Conservation (phyloP, 805 yeast genomes). For the Lipomyces mesembrius region DNA sequence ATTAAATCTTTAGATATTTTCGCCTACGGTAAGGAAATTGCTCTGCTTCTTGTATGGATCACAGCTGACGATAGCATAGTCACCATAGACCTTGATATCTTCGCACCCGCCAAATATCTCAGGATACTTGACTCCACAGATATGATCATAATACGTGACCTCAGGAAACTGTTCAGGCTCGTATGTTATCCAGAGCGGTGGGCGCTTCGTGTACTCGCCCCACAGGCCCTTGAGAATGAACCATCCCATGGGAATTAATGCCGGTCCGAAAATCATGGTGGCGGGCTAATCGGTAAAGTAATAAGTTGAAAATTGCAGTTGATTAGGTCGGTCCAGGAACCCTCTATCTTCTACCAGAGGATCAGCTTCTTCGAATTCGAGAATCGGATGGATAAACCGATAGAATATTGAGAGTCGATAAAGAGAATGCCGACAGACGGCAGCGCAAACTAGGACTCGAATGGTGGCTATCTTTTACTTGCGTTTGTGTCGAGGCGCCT, state of each 20-base stretch:
- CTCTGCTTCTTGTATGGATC: conserved; percentile 36
- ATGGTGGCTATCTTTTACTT: not conserved
- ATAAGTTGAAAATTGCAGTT: not conserved
- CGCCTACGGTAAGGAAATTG: conserved; percentile 30
- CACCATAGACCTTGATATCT: conserved; percentile 34
- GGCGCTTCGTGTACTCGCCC: conserved; percentile 36
- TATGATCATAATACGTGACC: conserved; percentile 26
- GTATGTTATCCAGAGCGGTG: conserved; percentile 33
- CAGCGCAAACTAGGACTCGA: not conserved
- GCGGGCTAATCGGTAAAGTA: not conserved
- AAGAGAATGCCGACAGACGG: not conserved
- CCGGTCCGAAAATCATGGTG: conserved; percentile 36
- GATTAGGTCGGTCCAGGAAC: not conserved
- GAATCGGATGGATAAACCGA: not conserved
- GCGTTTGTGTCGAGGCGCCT: not conserved
- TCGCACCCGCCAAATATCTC: conserved; percentile 33
- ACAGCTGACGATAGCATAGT: conserved; percentile 33
- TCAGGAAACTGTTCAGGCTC: conserved; percentile 37
- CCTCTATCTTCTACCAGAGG: not conserved
- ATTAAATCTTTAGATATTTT: not conserved
- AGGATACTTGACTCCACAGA: conserved; percentile 28
- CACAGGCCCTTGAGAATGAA: conserved; percentile 33
- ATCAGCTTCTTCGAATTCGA: not conserved
- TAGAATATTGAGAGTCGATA: not conserved
- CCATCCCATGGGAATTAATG: conserved; percentile 34